These are phyloP conservation scores for Ziziphus jujuba DNA, from an alignment of 306 rosid genomes.

Conservation along the genomic window DNA sequence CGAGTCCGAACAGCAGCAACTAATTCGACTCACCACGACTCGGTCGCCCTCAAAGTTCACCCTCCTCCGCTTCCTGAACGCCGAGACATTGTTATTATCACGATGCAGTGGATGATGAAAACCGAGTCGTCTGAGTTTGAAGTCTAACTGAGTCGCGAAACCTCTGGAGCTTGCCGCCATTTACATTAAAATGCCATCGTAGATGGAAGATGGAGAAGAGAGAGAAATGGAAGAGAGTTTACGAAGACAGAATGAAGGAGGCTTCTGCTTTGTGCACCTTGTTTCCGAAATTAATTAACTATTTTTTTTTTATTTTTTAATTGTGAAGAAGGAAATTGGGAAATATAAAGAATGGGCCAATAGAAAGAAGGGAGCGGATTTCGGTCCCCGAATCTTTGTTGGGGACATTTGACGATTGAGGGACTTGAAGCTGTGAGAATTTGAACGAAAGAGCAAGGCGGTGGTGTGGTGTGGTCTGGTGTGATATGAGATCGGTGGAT, in stretches of 20 bases:
- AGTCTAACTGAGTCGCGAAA: conserved; percentile 57
- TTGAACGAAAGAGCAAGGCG: conserved; percentile 7
- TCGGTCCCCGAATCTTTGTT: conserved; percentile 21
- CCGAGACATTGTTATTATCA: conserved; percentile 20
- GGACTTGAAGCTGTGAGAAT: not conserved
- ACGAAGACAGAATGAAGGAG: not conserved
- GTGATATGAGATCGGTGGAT: not conserved
- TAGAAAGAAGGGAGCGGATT: conserved; percentile 10
- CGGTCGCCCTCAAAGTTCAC: conserved; percentile 26
- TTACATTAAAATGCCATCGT: conserved; percentile 37
- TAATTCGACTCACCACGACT: conserved; percentile 33
- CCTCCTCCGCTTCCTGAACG: conserved; percentile 40
- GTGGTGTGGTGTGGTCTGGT: not conserved
- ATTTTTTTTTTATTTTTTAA: not conserved
- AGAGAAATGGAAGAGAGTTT: not conserved
- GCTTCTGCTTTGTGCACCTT: too few relatives aligned
- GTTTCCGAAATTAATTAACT: not conserved
- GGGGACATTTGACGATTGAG: conserved; percentile 30
- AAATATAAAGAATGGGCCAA: not conserved
- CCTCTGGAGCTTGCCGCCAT: conserved; percentile 78
- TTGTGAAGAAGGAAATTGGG: not conserved
- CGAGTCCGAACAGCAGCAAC: conserved; percentile 65
- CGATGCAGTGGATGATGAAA: conserved; percentile 17
- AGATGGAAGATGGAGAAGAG: not conserved
- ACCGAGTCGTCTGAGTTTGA: conserved; percentile 41